These are phyloP conservation scores for Plenodomus biglobosus DNA, from an alignment of 2,329 filamentous ascomycete genomes.

Conservation along the genomic window DNA sequence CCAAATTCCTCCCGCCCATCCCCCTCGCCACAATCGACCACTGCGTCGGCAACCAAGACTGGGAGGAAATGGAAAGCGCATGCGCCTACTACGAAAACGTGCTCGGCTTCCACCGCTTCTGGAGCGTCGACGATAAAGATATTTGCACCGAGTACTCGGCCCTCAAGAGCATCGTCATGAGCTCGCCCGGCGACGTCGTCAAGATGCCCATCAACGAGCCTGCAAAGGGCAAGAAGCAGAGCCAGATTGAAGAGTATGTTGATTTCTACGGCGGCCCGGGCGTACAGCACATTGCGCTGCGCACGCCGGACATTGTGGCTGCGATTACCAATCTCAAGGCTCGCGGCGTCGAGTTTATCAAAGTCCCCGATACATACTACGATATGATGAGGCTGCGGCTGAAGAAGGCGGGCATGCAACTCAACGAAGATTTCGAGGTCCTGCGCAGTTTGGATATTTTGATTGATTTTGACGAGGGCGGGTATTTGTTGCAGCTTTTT, in stretches of 20 bases:
- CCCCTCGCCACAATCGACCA: conserved; percentile 79
- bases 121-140: conserved; percentile 90
- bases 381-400: conserved; percentile 72
- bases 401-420: conserved; percentile 59
- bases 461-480: conserved; percentile 92
- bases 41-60: conserved; percentile 96
- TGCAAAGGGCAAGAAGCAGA: conserved; percentile 83
- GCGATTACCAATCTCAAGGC: conserved; percentile 77
- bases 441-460: conserved; percentile 80
- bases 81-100: conserved; percentile 80
- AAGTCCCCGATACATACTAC: conserved; percentile 86
- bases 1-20: conserved; percentile 62
- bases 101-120: conserved; percentile 94
- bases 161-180: conserved; percentile 87
- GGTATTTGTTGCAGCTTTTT: conserved; percentile 71
- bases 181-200: conserved; percentile 77
- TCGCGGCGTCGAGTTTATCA: conserved; percentile 92
- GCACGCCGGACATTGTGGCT: conserved; percentile 76
- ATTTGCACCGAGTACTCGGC: conserved; percentile 93
- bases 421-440: conserved; percentile 78
- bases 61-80: conserved; percentile 76
- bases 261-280: conserved; percentile 87
- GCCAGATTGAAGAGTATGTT: conserved; percentile 87
- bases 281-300: conserved; percentile 90
- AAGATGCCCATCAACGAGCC: conserved; percentile 99